Evolutionary conservation across 2,329 filamentous ascomycete genomes (phyloP), one percentile per base, ranked within the genome.

Genomic region (Niveomyces coronatus): DNA sequence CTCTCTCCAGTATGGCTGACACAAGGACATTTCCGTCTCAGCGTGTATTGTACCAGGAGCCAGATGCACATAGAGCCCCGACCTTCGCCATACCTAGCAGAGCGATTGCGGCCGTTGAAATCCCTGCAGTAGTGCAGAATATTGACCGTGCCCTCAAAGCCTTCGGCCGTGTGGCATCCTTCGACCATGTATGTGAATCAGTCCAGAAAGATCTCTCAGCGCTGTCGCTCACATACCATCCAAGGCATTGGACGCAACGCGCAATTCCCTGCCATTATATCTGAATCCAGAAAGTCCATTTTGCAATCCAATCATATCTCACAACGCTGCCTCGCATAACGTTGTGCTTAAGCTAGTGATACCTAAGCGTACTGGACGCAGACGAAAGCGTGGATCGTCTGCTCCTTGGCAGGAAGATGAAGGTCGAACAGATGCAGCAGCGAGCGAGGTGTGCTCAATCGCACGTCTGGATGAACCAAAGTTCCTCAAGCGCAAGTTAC

Each of bases 281-380:
- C 67, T 96, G 38, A 78, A 85, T 16, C 84, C 83, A 17, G 74
- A 86, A 46, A 86, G 93, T 56, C 80, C 82, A 3, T 77, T 85
- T 51, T 79, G 83, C 50, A 81, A 82, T 48, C 84, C 85, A 8
- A 67, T 94, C 44, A 67, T 82, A 48, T 94, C 89, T 7, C 79
- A 80, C 29, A 83, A 81, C 53, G 74, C 80, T 22, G 63, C 74
- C 15, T 83, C 85, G 9, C 85, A 87, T 53, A 94, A 95, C 53
- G 64, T 96, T 15, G 70, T 96, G 15, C 68, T 98, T 37, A 88
- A 87, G 55, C 71, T 98, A 39, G 87, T 82, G 0, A 76, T 96
- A 1, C 89, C 91, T 0, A 91, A 80, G 57, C 70, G 85, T 40
- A 95, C 87, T 3, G 88, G 88, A 3, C 75, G 86, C 43, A 94